These are phyloP conservation scores for Graphiopsis chlorocephala DNA, from an alignment of 2,329 filamentous ascomycete genomes.

Conservation along the genomic window DNA sequence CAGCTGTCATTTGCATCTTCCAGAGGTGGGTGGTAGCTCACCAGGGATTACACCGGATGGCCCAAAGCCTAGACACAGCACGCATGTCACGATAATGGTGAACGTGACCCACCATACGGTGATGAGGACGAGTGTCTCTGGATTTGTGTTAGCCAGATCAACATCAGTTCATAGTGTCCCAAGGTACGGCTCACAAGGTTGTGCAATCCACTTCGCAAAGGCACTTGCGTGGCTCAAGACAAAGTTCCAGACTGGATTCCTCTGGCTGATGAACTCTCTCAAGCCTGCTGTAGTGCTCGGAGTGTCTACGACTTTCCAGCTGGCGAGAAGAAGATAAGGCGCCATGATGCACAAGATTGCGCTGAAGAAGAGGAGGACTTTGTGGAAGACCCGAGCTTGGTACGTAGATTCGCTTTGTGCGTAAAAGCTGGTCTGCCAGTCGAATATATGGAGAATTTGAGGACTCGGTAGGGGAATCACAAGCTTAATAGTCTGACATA, in stretches of 20 bases:
- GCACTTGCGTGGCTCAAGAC: neutral
- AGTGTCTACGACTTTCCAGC: slow-evolving; percentile 1
- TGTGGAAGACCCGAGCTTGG: neutral
- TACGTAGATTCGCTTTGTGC: neutral
- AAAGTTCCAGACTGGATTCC: neutral
- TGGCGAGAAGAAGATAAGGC: neutral
- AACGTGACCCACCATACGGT: slow-evolving; percentile 14
- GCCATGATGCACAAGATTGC: slow-evolving; percentile 1
- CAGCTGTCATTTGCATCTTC: neutral
- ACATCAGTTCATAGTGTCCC: neutral
- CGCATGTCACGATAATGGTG: slow-evolving; percentile 1
- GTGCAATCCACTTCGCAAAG: slow-evolving; percentile 3
- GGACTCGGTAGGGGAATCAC: neutral
- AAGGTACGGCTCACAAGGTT: neutral
- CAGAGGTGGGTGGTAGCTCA: neutral
- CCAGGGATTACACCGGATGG: slow-evolving; percentile 1
- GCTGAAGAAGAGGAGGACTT: neutral
- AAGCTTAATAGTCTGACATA: neutral
- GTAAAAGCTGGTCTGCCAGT: neutral
- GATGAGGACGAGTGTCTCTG: slow-evolving; percentile 11
- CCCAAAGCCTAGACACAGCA: slow-evolving; percentile 13
- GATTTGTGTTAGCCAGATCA: neutral
- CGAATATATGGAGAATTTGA: neutral
- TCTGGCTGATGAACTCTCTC: neutral
- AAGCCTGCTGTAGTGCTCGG: slow-evolving; percentile 5